Conservation (phyloP, 352 stramenopile genomes). For the Globisporangium cylindrosporum region DNA sequence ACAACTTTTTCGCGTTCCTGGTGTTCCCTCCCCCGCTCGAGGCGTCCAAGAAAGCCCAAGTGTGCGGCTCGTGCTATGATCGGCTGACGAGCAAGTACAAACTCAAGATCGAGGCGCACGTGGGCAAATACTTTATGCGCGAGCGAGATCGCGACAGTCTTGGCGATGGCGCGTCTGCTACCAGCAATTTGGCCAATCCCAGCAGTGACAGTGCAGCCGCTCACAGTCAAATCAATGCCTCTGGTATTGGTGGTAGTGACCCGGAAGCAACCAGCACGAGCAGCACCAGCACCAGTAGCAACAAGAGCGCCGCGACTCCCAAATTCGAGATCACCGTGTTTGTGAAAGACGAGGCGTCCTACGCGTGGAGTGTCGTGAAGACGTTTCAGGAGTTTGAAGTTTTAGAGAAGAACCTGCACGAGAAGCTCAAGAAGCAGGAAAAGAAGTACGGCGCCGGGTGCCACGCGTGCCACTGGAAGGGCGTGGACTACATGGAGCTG, state of each 20-base stretch:
- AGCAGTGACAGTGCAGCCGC: not conserved
- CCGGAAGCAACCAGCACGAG: constrained; percentile 14
- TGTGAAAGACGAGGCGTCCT: constrained; percentile 45
- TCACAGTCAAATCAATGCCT: not conserved
- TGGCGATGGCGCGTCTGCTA: not conserved
- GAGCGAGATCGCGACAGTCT: constrained; percentile 24
- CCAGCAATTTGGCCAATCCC: not conserved
- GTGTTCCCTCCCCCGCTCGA: constrained; percentile 65
- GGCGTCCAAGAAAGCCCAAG: constrained; percentile 51
- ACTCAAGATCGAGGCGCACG: constrained; percentile 58
- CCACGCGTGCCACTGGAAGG: constrained; percentile 53
- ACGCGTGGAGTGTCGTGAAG: constrained; percentile 70
- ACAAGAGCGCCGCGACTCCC: constrained; percentile 11
- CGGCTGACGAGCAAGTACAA: constrained; percentile 64
- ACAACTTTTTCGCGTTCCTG: constrained; percentile 65
- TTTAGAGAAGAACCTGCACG: constrained; percentile 60
- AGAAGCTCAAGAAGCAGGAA: constrained; percentile 72
- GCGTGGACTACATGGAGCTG: constrained; percentile 72
- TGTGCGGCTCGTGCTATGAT: constrained; percentile 70
- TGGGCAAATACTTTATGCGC: constrained; percentile 70
- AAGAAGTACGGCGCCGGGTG: constrained; percentile 50
- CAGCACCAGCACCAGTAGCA: constrained; percentile 9
- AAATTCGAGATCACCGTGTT: constrained; percentile 64
- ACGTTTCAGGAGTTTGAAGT: constrained; percentile 67
- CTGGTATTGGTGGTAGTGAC: constrained; percentile 9